phyloP scores from a whole-genome alignment of 352 stramenopile species.

The Poterioochromonas sp. region DNA sequence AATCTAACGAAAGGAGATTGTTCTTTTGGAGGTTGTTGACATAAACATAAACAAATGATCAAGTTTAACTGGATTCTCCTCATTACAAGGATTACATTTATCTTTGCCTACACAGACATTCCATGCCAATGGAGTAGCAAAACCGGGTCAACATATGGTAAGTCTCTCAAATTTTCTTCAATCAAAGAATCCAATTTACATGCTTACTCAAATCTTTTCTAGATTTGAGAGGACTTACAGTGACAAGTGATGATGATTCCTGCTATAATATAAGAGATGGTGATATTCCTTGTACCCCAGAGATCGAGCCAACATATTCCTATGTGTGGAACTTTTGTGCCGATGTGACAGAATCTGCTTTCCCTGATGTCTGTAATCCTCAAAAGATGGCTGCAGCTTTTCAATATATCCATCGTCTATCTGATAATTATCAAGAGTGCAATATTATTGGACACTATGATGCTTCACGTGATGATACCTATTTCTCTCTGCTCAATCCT shows the following conservation, averaged over 20 bases:
- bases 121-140: no score
- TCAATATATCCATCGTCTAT: background rate
- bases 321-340: slow-evolving; percentile 23
- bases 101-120: no score
- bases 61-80: no score
- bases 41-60: no score
- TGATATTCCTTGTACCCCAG: slow-evolving; percentile 10
- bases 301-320: background rate
- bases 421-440: background rate
- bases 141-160: no score
- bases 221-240: no score
- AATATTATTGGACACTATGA: slow-evolving; percentile 6
- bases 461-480: background rate
- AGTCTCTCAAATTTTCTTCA: no score
- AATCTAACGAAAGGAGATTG: no score
- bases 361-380: background rate
- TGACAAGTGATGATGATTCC: background rate
- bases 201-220: no score
- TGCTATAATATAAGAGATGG: slow-evolving; percentile 7
- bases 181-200: no score
- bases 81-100: no score
- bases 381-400: background rate
- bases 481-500: background rate
- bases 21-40: no score
- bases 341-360: background rate